Evolutionary conservation across 139 green algal species (phyloP).

Genomic region (Chlamydomonas applanata): DNA sequence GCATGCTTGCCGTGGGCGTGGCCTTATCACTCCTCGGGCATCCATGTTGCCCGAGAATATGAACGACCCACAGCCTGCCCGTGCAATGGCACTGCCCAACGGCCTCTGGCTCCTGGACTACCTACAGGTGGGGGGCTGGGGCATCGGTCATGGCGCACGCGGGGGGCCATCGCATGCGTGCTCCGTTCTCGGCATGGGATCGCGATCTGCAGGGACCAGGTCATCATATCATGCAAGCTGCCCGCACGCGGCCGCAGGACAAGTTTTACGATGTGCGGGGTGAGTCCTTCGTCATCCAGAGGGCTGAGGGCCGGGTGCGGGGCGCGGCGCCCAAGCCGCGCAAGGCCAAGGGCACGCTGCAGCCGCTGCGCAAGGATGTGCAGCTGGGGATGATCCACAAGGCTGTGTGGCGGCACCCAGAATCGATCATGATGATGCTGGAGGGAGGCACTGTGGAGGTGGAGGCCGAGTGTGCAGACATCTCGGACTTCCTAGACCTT

Average conservation of each 20-base stretch:
- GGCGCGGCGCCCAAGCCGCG: not conserved
- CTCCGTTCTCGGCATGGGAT: no score
- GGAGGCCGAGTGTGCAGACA: not conserved
- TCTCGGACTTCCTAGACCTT: not conserved
- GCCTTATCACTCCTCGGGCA: no score
- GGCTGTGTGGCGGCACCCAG: not conserved
- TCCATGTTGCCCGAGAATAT: not conserved
- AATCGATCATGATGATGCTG: not conserved
- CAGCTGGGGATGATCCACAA: constrained; percentile 6
- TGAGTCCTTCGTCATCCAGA: constrained; percentile 1
- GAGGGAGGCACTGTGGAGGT: not conserved
- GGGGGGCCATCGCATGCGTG: no score
- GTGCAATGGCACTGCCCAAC: not conserved
- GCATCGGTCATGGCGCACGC: not conserved
- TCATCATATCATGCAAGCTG: not conserved
- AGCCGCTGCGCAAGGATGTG: not conserved
- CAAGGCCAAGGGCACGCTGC: constrained; percentile 4
- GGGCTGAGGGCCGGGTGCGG: not conserved
- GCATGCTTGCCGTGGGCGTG: no score
- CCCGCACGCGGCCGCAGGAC: not conserved
- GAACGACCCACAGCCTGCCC: not conserved
- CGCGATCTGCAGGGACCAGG: not conserved
- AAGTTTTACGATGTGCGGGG: constrained; percentile 7
- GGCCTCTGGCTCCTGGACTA: not conserved
- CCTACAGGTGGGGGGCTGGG: not conserved